Percentiles rank a stretch among this genome's conserved stretches.
Conservation (phyloP, 345 rosid species). For the Populus tremula region DNA sequence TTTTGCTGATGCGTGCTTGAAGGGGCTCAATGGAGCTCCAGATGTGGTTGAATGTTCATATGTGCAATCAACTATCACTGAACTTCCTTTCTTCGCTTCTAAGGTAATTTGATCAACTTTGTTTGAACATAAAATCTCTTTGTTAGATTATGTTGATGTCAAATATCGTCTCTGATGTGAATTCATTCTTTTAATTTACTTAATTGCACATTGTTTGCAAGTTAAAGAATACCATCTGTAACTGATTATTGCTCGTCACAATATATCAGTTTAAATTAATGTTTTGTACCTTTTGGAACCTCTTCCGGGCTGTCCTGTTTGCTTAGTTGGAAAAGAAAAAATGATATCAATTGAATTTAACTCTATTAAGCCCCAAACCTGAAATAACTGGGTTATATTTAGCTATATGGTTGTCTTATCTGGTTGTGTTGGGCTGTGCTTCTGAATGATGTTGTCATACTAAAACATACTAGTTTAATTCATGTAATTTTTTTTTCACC, state of each 20-base stretch:
- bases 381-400: neutral
- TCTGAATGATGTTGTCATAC: no score
- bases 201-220: neutral
- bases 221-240: neutral
- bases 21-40: constrained; percentile 81
- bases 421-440: no score
- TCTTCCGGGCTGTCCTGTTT: neutral
- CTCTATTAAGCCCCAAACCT: neutral
- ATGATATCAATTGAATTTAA: neutral
- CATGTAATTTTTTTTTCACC: neutral
- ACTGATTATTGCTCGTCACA: neutral
- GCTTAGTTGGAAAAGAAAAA: neutral
- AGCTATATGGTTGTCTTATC: neutral
- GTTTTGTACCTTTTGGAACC: neutral
- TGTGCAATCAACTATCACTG: constrained; percentile 72
- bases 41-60: constrained; percentile 73
- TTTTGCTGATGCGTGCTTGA: constrained; percentile 82
- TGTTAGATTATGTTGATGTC: neutral
- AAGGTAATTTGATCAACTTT: constrained; percentile 40
- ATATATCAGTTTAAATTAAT: no score
- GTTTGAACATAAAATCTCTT: neutral
- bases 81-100: constrained; percentile 81
- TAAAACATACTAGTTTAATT: no score
- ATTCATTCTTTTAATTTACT: neutral
- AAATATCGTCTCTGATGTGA: neutral